Evolutionary conservation across 768 basidiomycete genomes (phyloP), one percentile per base, ranked within the genome.

Genomic region (Coprinopsis cinerea): DNA sequence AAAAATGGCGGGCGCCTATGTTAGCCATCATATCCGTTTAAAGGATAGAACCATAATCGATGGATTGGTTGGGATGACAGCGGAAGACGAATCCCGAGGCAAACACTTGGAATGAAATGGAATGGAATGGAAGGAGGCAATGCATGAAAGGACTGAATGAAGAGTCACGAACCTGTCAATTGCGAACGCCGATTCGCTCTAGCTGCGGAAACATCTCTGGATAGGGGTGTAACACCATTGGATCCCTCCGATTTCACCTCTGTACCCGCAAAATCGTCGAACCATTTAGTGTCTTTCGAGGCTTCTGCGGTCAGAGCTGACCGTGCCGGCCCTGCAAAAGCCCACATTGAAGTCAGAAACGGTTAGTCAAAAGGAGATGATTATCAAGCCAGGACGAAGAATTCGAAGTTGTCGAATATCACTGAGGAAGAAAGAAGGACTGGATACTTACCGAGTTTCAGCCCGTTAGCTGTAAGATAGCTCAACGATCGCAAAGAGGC

Each of bases 381-480:
- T 28, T 15, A 7, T n/a, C n/a, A n/a, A n/a, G n/a, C n/a, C n/a
- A n/a, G n/a, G n/a, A n/a, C n/a, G n/a, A n/a, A n/a, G n/a, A n/a
- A n/a, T n/a, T n/a, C n/a, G n/a, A n/a, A n/a, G n/a, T n/a, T n/a
- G n/a, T n/a, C n/a, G n/a, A n/a, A n/a, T n/a, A n/a, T n/a, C n/a
- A n/a, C n/a, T n/a, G n/a, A n/a, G n/a, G n/a, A n/a, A n/a, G n/a
- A n/a, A n/a, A n/a, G n/a, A n/a, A n/a, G n/a, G n/a, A n/a, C n/a
- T n/a, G n/a, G n/a, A n/a, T n/a, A 45, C 35, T n/a, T 10, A 51
- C 49, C 35, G 10, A 44, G 13, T 18, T 43, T 43, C 22, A 44
- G 17, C 22, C 22, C 43, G 43, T 14, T 51, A 18, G 32, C 42
- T 5, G 5, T 44, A 35, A 42, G 28, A 26, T 25, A 18, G 42